phyloP scores from a whole-genome alignment of 2,329 filamentous ascomycete species.

The Apiospora arundinis region DNA sequence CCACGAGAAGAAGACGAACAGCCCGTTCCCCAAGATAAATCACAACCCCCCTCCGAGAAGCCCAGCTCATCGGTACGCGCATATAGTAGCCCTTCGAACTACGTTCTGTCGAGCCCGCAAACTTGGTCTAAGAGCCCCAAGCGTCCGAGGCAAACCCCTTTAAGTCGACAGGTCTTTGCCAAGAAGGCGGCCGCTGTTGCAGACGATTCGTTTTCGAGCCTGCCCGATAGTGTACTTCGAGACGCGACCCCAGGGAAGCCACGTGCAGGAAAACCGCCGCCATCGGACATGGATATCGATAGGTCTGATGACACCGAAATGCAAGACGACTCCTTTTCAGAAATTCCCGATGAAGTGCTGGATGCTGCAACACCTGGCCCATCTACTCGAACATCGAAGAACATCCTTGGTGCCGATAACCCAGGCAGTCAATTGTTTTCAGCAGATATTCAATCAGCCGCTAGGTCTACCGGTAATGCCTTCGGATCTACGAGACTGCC shows the following conservation, averaged over 20 bases:
- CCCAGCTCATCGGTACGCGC: conserved; percentile 22
- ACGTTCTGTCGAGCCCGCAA: conserved; percentile 30
- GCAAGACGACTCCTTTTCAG: conserved; percentile 64
- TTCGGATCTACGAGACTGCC: conserved; percentile 51
- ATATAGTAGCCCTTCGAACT: conserved; percentile 34
- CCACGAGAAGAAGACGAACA: conserved; percentile 28
- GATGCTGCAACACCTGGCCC: conserved; percentile 54
- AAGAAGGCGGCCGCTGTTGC: conserved; percentile 37
- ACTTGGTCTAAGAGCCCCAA: conserved; percentile 44
- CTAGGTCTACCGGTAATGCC: conserved; percentile 46
- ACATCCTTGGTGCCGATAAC: neutral
- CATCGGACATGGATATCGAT: conserved; percentile 22
- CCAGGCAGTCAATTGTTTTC: conserved; percentile 8
- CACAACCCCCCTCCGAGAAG: neutral
- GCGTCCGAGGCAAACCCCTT: conserved; percentile 38
- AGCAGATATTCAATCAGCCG: conserved; percentile 31
- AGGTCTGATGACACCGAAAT: conserved; percentile 36
- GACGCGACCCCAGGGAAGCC: conserved; percentile 40
- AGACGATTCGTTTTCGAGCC: conserved; percentile 44
- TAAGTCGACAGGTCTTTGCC: conserved; percentile 44
- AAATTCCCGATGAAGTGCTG: conserved; percentile 59
- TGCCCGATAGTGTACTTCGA: conserved; percentile 42
- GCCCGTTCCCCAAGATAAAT: conserved; percentile 31
- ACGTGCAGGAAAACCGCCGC: conserved; percentile 28
- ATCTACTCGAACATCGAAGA: conserved; percentile 28